Conservation (phyloP, 495 filamentous ascomycete species). For the Staphylotrichum longicolle region DNA sequence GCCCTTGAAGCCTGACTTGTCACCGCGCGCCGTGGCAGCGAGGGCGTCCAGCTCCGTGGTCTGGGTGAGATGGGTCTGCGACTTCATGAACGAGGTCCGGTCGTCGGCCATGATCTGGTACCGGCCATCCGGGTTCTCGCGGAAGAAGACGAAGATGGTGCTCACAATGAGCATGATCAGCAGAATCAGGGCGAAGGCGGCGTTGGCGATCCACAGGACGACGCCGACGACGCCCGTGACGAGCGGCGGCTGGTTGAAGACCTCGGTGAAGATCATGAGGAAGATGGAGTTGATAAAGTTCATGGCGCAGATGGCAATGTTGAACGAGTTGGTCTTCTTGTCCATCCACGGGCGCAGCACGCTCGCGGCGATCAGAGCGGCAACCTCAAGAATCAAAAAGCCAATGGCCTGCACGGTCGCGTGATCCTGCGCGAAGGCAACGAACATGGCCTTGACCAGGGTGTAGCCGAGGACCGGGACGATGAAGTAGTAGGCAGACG, state of each 20-base stretch:
- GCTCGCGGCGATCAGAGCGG: constrained; percentile 71
- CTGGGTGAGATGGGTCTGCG: constrained; percentile 76
- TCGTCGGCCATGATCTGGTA: constrained; percentile 98
- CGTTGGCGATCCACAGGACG: constrained; percentile 91
- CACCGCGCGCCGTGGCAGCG: constrained; percentile 88
- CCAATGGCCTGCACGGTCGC: constrained; percentile 79
- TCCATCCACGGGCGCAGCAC: constrained; percentile 97
- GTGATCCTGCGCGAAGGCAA: constrained; percentile 73
- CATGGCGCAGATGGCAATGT: constrained; percentile 85
- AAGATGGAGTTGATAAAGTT: constrained; percentile 92
- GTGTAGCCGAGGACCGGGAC: constrained; percentile 77
- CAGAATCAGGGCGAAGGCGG: constrained; percentile 78
- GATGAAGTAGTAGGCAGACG: constrained; percentile 96
- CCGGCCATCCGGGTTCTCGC: constrained; percentile 92
- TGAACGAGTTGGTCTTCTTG: constrained; percentile 97
- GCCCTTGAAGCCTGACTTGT: constrained; percentile 69
- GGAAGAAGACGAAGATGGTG: constrained; percentile 77
- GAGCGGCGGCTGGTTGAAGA: constrained; percentile 84
- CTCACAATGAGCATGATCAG: constrained; percentile 85
- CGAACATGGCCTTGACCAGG: constrained; percentile 84
- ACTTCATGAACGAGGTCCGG: constrained; percentile 97
- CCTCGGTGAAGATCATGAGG: constrained; percentile 76
- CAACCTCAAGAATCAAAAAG: constrained; percentile 81
- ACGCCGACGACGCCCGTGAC: constrained; percentile 94
- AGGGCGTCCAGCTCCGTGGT: constrained; percentile 91